Evolutionary conservation across 495 filamentous ascomycete genomes (phyloP).

Genomic region (Saxophila tyrrhenica): DNA sequence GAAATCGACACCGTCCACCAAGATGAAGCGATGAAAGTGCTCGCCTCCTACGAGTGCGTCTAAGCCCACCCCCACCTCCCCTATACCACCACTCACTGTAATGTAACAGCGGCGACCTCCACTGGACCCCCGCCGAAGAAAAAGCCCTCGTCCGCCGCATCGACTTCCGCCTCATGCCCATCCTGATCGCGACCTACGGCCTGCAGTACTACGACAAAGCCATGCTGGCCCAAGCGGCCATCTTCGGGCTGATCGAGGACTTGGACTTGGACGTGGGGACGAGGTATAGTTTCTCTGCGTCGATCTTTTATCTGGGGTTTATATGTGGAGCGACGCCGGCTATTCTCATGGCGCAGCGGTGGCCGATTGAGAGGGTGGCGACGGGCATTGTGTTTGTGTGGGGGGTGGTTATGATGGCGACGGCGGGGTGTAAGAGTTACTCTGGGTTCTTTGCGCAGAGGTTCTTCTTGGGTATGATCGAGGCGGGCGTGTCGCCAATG

Average conservation of each 20-base stretch:
- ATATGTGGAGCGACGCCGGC: constrained; percentile 37
- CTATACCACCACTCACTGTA: background rate
- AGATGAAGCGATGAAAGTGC: constrained; percentile 37
- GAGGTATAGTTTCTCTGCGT: constrained; percentile 13
- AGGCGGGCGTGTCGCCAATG: constrained; percentile 34
- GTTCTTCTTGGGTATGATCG: constrained; percentile 40
- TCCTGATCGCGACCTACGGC: constrained; percentile 41
- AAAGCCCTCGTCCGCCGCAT: constrained; percentile 31
- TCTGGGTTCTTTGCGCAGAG: constrained; percentile 33
- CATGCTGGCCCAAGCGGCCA: constrained; percentile 29
- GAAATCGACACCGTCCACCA: constrained; percentile 31
- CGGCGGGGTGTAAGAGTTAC: constrained; percentile 31
- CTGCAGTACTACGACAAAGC: constrained; percentile 35
- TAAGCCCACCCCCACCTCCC: too few relatives aligned
- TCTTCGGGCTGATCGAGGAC: background rate
- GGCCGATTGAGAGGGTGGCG: constrained; percentile 36
- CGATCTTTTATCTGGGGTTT: constrained; percentile 41
- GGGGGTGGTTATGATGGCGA: constrained; percentile 31
- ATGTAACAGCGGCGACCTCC: constrained; percentile 25
- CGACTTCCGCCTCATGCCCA: constrained; percentile 38
- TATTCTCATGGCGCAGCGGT: constrained; percentile 35
- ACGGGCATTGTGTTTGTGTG: constrained; percentile 27
- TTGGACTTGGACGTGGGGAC: constrained; percentile 3
- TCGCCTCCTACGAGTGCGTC: constrained; percentile 22
- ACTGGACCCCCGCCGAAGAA: constrained; percentile 31